phyloP scores from a whole-genome alignment of 2,329 filamentous ascomycete genomes.

The Beauveria scarabaeidicola region DNA sequence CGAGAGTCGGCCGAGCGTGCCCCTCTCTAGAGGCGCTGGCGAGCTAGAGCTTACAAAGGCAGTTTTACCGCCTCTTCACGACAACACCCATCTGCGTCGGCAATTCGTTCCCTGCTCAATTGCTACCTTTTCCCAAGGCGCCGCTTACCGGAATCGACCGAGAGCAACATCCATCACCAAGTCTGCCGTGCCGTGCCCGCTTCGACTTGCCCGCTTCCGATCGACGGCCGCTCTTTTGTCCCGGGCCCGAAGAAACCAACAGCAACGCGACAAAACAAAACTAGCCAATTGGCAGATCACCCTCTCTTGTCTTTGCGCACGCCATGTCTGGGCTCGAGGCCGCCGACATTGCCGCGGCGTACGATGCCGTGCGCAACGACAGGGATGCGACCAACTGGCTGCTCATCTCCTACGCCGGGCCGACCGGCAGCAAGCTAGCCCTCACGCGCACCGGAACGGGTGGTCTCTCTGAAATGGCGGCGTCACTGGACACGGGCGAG shows the following conservation, averaged over 20 bases:
- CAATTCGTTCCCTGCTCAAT: not conserved
- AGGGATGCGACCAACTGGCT: slow-evolving; percentile 60
- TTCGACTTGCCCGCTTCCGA: not conserved
- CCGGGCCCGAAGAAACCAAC: not conserved
- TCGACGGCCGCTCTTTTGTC: not conserved
- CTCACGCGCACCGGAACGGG: slow-evolving; percentile 52
- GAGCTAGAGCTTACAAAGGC: slow-evolving; percentile 3
- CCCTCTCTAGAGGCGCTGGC: not conserved
- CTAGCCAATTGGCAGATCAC: not conserved
- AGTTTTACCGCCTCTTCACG: slow-evolving; percentile 7
- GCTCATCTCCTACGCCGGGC: slow-evolving; percentile 51
- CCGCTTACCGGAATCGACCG: not conserved
- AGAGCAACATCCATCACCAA: not conserved
- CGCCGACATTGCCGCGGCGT: slow-evolving; percentile 54
- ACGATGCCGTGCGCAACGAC: slow-evolving; percentile 59
- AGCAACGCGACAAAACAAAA: not conserved
- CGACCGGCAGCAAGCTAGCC: slow-evolving; percentile 46
- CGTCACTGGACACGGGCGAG: slow-evolving; percentile 46
- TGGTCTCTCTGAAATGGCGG: slow-evolving; percentile 50
- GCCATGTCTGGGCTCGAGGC: slow-evolving; percentile 48
- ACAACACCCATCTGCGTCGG: not conserved
- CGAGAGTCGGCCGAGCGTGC: not conserved
- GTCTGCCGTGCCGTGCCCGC: not conserved
- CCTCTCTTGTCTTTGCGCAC: not conserved
- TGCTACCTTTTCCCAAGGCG: not conserved